A percentile compares a stretch with the other conserved stretches of the same genome.
Conservation (phyloP, 2,329 filamentous ascomycete genomes). For the Penicillium sp. region DNA sequence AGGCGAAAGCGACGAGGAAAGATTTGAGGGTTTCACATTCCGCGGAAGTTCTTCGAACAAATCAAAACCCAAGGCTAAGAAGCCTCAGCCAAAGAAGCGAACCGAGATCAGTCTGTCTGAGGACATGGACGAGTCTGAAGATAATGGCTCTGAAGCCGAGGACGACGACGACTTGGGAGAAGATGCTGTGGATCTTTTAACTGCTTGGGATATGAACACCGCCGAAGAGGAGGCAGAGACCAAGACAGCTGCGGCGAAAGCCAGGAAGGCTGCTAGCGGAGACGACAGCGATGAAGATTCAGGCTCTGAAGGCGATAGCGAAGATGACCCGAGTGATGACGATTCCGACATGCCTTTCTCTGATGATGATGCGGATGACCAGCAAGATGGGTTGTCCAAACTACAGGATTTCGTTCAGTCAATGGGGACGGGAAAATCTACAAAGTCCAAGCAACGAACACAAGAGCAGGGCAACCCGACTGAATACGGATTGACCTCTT, state of each 20-base stretch:
- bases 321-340: slow-evolving; percentile 48
- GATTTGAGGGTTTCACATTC: slow-evolving; percentile 76
- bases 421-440: slow-evolving; percentile 54
- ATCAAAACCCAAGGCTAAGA: slow-evolving; percentile 41
- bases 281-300: slow-evolving; percentile 40
- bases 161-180: slow-evolving; percentile 66
- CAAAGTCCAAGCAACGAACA: slow-evolving; percentile 38
- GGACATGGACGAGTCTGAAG: slow-evolving; percentile 52
- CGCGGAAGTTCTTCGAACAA: slow-evolving; percentile 59
- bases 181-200: slow-evolving; percentile 66
- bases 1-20: slow-evolving; percentile 84
- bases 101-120: slow-evolving; percentile 56
- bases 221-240: slow-evolving; percentile 48
- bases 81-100: slow-evolving; percentile 28
- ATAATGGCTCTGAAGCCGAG: slow-evolving; percentile 41
- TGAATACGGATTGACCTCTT: slow-evolving; percentile 61
- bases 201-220: slow-evolving; percentile 61
- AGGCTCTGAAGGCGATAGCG: slow-evolving; percentile 51
- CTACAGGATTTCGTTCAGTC: slow-evolving; percentile 72
- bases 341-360: slow-evolving; percentile 37
- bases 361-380: slow-evolving; percentile 55
- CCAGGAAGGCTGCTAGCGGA: slow-evolving; percentile 35
- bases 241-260: slow-evolving; percentile 33
- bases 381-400: slow-evolving; percentile 61
- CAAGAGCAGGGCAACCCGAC: slow-evolving; percentile 67